Conservation (phyloP, 768 basidiomycete genomes). For the Suillus plorans region DNA sequence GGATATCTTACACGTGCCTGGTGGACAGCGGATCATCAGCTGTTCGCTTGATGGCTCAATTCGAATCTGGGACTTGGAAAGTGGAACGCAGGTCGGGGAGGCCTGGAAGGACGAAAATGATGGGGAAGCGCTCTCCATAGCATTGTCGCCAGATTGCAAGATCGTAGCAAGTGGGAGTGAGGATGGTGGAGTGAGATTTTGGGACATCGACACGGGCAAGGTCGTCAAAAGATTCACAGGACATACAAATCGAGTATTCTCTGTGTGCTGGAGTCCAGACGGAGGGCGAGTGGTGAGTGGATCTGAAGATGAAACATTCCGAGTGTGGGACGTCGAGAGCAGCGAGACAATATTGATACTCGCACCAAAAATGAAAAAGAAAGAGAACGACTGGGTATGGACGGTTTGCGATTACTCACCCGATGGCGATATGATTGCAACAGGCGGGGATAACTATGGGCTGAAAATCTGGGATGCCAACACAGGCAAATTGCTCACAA, state of each 20-base stretch:
- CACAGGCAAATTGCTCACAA: background rate
- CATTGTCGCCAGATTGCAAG: background rate
- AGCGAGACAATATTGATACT: background rate
- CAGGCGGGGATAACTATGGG: too few relatives aligned
- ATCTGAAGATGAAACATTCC: background rate
- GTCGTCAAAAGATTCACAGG: background rate
- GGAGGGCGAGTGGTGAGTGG: background rate
- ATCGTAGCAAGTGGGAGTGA: background rate
- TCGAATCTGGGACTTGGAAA: background rate
- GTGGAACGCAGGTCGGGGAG: background rate
- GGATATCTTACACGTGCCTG: background rate
- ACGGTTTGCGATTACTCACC: too few relatives aligned
- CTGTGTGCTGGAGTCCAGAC: background rate
- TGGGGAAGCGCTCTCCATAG: too few relatives aligned
- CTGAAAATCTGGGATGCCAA: background rate
- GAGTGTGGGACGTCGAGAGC: background rate
- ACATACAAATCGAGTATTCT: background rate
- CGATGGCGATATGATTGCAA: background rate
- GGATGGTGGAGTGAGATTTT: background rate
- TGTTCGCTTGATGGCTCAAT: background rate
- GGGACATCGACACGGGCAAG: background rate
- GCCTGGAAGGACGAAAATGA: too few relatives aligned
- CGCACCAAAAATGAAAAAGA: background rate
- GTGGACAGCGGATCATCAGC: background rate
- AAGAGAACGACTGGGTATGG: too few relatives aligned